Evolutionary conservation across 2,329 filamentous ascomycete genomes (phyloP).

Genomic region (Pyrenophora tritici-repentis): DNA sequence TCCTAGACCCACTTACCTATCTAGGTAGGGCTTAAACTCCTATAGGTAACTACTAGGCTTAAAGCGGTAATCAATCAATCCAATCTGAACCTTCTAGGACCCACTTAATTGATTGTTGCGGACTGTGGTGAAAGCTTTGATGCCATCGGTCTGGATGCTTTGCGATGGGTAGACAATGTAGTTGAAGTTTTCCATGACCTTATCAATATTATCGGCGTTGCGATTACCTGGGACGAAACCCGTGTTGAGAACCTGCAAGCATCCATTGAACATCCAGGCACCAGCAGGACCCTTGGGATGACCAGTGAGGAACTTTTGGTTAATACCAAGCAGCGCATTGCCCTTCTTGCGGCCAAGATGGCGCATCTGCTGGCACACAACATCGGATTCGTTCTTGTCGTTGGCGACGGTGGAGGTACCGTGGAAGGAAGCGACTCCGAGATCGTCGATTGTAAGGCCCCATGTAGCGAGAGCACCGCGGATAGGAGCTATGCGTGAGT

Average conservation of each 20-base stretch:
- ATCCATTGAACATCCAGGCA: constrained; percentile 99
- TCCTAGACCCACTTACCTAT: too few species aligned
- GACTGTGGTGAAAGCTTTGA: too few species aligned
- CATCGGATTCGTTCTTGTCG: constrained; percentile 99
- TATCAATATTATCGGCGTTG: constrained; percentile 96
- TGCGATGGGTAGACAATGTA: constrained; percentile 97
- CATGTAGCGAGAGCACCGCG: constrained; percentile 95
- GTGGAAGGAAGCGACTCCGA: constrained; percentile 96
- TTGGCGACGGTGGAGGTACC: constrained; percentile 98
- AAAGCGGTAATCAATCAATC: too few species aligned
- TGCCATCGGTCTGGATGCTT: constrained; percentile 92
- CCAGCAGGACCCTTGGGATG: constrained; percentile 99
- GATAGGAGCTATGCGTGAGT: constrained; percentile 89
- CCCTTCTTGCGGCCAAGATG: constrained; percentile 96
- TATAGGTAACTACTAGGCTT: too few species aligned
- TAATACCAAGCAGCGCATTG: constrained; percentile 93
- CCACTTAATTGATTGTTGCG: too few species aligned
- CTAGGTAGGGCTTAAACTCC: too few species aligned
- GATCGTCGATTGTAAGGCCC: constrained; percentile 96
- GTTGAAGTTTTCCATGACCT: constrained; percentile 96
- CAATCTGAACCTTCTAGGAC: too few species aligned
- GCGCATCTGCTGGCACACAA: constrained; percentile 93
- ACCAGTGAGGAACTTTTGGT: constrained; percentile 99
- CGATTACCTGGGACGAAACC: constrained; percentile 95
- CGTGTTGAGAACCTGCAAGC: constrained; percentile 90